Conservation (phyloP, 768 basidiomycete genomes). For the Dacryopinax primogenitus region DNA sequence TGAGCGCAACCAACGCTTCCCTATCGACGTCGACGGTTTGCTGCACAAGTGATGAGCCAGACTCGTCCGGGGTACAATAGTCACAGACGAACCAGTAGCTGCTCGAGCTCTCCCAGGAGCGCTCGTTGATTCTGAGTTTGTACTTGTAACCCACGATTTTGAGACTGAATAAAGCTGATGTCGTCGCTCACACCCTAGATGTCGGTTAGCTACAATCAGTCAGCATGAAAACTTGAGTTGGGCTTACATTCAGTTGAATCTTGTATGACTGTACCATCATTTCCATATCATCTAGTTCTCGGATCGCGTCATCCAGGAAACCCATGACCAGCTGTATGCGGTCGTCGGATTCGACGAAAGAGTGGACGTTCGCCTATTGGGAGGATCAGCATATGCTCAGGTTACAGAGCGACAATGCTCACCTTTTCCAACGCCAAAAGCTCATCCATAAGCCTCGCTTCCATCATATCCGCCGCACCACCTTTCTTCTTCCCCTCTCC, state of each 20-base stretch:
- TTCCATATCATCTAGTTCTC: slow-evolving; percentile 84
- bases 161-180: slow-evolving; percentile 88
- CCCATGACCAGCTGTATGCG: slow-evolving; percentile 73
- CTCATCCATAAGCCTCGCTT: slow-evolving; percentile 78
- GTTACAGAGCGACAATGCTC: slow-evolving; percentile 14
- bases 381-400: slow-evolving; percentile 6
- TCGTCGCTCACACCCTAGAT: slow-evolving; percentile 90
- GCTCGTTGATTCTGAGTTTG: slow-evolving; percentile 91
- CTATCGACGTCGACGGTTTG: slow-evolving; percentile 89
- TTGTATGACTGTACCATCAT: slow-evolving; percentile 83
- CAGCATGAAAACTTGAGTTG: neutral
- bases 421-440: slow-evolving; percentile 90
- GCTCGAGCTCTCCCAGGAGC: slow-evolving; percentile 72
- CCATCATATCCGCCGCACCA: slow-evolving; percentile 82
- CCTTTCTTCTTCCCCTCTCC: slow-evolving; percentile 39
- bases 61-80: neutral
- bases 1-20: slow-evolving; percentile 57
- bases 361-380: slow-evolving; percentile 83
- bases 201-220: too few relatives aligned
- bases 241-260: slow-evolving; percentile 81
- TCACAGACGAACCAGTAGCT: slow-evolving; percentile 52
- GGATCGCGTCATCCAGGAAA: slow-evolving; percentile 76
- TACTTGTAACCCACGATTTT: slow-evolving; percentile 91
- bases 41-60: slow-evolving; percentile 30
- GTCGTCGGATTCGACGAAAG: slow-evolving; percentile 93